Percentiles rank a stretch among this genome's conserved stretches.
Evolutionary conservation across 768 basidiomycete genomes (phyloP).

Genomic region (Auricularia sp.): DNA sequence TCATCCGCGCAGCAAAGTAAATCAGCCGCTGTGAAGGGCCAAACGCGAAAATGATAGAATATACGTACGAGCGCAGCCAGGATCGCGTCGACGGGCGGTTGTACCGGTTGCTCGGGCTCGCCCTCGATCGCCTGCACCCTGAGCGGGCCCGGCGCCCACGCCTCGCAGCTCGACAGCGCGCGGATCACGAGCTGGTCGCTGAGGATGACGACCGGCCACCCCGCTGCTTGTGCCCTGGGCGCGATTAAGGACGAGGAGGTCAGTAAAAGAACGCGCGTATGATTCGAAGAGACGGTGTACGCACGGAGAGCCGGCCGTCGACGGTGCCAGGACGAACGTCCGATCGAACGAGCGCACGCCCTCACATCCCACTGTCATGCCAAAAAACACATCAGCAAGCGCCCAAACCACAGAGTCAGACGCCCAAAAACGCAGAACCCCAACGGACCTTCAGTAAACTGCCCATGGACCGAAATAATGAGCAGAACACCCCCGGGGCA

Average conservation of each 20-base stretch:
- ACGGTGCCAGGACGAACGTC: slow-evolving; percentile 77
- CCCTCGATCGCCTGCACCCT: slow-evolving; percentile 47
- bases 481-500: slow-evolving; percentile 29
- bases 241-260: background rate
- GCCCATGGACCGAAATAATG: slow-evolving; percentile 73
- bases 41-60: background rate
- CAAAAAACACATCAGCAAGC: background rate
- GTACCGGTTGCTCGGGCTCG: slow-evolving; percentile 3
- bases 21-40: background rate
- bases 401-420: no score
- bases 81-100: slow-evolving; percentile 11
- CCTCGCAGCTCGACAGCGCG: slow-evolving; percentile 70
- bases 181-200: slow-evolving; percentile 84
- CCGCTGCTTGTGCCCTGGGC: slow-evolving; percentile 60
- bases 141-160: slow-evolving; percentile 70
- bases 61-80: slow-evolving; percentile 50
- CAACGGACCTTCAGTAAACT: slow-evolving; percentile 78
- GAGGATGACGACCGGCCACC: slow-evolving; percentile 85
- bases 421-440: background rate
- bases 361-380: slow-evolving; percentile 44
- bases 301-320: slow-evolving; percentile 73
- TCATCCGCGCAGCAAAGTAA: slow-evolving; percentile 9
- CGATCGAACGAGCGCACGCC: slow-evolving; percentile 91
- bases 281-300: slow-evolving; percentile 21
- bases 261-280: slow-evolving; percentile 10